Conservation (phyloP, 2,329 filamentous ascomycete species). For the Penicillium sp. region DNA sequence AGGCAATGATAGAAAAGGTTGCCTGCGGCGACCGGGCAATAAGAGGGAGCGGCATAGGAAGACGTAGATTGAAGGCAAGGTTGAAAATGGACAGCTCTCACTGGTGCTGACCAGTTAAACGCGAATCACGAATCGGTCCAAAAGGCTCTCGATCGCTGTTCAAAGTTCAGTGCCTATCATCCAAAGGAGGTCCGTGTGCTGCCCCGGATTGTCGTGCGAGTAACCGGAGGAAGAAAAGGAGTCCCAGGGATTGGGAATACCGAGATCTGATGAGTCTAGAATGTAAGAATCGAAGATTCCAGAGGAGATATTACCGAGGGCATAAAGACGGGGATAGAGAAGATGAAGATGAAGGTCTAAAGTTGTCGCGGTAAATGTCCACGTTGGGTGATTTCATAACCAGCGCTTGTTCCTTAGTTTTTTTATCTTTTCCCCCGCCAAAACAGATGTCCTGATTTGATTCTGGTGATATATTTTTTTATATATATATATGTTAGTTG, state of each 20-base stretch:
- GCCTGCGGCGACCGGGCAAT: conserved; percentile 16
- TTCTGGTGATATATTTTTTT: neutral
- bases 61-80: conserved; percentile 8
- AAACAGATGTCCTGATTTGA: too few relatives aligned
- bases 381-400: conserved; percentile 21
- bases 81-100: conserved; percentile 12
- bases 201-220: conserved; percentile 4
- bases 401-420: neutral
- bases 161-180: conserved; percentile 3
- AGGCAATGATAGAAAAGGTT: conserved; percentile 8
- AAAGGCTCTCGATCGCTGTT: neutral
- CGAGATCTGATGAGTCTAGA: neutral
- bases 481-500: neutral
- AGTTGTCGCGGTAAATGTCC: neutral
- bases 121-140: neutral
- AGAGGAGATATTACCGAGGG: neutral
- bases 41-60: conserved; percentile 19
- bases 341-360: neutral
- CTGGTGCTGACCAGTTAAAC: conserved; percentile 2
- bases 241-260: too few relatives aligned
- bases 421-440: too few relatives aligned
- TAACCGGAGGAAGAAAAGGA: neutral
- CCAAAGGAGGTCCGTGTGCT: conserved; percentile 12
- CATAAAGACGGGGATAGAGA: neutral
- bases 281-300: neutral